A percentile compares a stretch with the other conserved stretches of the same genome.
These are phyloP conservation scores for Trichophyton equinum DNA, from an alignment of 2,329 filamentous ascomycete species.

Conservation along the genomic window DNA sequence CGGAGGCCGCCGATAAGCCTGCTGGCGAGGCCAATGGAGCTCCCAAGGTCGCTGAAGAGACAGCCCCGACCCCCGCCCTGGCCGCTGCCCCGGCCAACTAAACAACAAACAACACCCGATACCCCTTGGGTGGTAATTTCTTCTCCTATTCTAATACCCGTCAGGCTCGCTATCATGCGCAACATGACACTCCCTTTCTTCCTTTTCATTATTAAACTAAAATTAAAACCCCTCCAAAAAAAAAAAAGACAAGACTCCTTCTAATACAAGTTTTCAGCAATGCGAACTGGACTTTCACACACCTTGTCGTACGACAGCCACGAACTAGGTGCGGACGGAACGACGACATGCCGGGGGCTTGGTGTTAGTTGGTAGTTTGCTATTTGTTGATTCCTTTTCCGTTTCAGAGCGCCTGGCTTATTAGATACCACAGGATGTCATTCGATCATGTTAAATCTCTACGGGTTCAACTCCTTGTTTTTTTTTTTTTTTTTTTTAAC, in stretches of 20 bases:
- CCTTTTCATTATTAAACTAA: not conserved
- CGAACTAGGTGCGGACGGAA: not conserved
- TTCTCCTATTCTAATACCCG: not conserved
- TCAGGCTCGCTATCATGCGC: not conserved
- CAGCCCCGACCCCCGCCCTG: not conserved
- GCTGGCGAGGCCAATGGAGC: not conserved
- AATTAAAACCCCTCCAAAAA: not conserved
- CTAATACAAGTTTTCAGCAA: not conserved
- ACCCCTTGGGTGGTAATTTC: not conserved
- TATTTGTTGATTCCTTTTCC: not conserved
- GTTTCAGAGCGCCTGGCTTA: not conserved
- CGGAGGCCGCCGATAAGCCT: not conserved
- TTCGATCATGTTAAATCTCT: not conserved
- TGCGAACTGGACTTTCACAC: slow-evolving; percentile 2
- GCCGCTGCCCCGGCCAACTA: not conserved
- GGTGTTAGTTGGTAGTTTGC: not conserved
- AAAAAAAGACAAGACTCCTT: not conserved
- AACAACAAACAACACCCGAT: not conserved
- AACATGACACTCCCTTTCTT: not conserved
- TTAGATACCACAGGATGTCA: not conserved
- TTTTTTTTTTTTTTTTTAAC: not conserved
- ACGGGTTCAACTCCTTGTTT: not conserved
- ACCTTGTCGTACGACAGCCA: not conserved
- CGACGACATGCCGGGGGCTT: not conserved
- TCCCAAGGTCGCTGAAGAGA: not conserved